Conservation (phyloP, 768 basidiomycete species). For the Tricholoma bakamatsutake region DNA sequence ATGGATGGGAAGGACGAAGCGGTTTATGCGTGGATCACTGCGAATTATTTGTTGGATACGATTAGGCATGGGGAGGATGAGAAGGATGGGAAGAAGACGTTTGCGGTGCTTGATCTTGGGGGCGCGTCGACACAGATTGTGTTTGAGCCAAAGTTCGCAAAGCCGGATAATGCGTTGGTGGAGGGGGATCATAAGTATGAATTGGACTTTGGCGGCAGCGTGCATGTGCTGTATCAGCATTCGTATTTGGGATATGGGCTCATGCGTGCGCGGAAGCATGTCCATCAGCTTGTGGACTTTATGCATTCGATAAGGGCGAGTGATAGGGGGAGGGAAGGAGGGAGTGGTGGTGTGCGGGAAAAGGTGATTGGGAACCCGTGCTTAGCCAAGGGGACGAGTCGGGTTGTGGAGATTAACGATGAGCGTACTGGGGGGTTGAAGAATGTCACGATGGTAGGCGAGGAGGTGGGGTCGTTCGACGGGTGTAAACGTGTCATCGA, state of each 20-base stretch:
- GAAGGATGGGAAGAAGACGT: constrained; percentile 21
- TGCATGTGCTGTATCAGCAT: constrained; percentile 87
- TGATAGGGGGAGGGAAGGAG: constrained; percentile 10
- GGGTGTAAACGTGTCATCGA: constrained; percentile 81
- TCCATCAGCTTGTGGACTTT: constrained; percentile 90
- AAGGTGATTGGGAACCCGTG: constrained; percentile 68
- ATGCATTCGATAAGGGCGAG: constrained; percentile 45
- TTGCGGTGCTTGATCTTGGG: constrained; percentile 93
- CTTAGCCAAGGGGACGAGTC: constrained; percentile 58
- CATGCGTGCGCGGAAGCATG: constrained; percentile 78
- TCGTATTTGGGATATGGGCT: constrained; percentile 97
- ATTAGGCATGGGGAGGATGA: constrained; percentile 50
- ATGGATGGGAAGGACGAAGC: constrained; percentile 98
- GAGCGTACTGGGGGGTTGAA: constrained; percentile 30
- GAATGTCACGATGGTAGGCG: constrained; percentile 84
- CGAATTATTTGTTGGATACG: constrained; percentile 83
- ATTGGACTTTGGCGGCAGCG: constrained; percentile 65
- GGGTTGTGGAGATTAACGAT: constrained; percentile 59
- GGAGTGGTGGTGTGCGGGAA: neutral
- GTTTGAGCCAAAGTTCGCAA: constrained; percentile 70
- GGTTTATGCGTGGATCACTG: constrained; percentile 98
- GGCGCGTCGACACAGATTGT: constrained; percentile 98
- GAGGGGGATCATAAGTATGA: constrained; percentile 93
- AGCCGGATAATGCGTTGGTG: constrained; percentile 34
- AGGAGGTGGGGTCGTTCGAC: constrained; percentile 76